Base-by-base conservation (phyloP, 2,329 filamentous ascomycete genomes). In the Oidium heveae region DNA sequence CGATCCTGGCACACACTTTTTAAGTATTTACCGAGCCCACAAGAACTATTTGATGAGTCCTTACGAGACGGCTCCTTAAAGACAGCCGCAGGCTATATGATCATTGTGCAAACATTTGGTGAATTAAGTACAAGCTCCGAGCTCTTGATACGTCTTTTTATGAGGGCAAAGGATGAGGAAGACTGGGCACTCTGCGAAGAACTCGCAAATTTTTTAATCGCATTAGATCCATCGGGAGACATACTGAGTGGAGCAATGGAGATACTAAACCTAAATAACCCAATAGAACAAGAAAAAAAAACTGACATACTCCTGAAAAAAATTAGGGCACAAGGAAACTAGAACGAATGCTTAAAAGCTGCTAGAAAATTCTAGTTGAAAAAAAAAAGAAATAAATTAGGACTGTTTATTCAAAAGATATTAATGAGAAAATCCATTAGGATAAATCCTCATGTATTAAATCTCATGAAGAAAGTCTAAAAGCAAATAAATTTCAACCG, bases 111-210 rank as follows among this genome's bases (percentile, higher is more conserved):
- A 64, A 93, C 87, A 0, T 74, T 84, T 56, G 78, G 83, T 59
- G 81, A 85, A 65, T 67, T 84, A 44, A 76, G 74, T 12, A 73
- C 79, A 1, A 82, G 80, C 20, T 81, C 79, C 15, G 80, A 85
- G 61, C 83, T 89, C 64, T 80, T 87, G 20, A 83, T 94, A 4
- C 77, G 87, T 13, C 71, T 98, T 24, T 74, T 98, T 56, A 79
- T 78, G 34, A 74, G 84, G 52, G 91, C 89, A 0, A 89, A 88
- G 62, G 74, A 79, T 34, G 86, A 88, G 66, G 79, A 80, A 52
- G 89, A 96, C 63, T 98, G 88, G 87, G 88, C 96, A 61, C 70
- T 98, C 32, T 96, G 91, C 69, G 91, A 87, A 62, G 91, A 98
- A 66, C 73, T 98, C 32, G 88, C 91, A 12, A 74, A 89, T n/a